Base-by-base conservation (phyloP, 805 yeast species). In the Wickerhamiella siamensis region DNA sequence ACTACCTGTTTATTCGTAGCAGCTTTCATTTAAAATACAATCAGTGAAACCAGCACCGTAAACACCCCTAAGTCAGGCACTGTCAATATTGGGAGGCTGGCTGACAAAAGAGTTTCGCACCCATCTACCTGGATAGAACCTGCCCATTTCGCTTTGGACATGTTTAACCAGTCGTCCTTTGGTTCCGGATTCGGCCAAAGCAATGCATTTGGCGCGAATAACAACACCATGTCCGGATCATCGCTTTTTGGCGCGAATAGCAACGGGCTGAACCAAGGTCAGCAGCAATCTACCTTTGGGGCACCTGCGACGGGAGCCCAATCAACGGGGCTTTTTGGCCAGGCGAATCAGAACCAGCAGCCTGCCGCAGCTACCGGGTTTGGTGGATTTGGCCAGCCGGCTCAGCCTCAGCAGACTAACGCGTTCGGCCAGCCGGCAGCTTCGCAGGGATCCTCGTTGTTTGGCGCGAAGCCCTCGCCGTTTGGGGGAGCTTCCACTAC, bases 391-490 rank as follows among this genome's bases (percentile, higher is more conserved):
- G 38, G 38, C 38, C 38, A 36, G 38, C 38, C 27, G 29, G 9
- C 18, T 14, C 21, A 24, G 38, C 21, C 37, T 10, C 19, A 24
- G 12, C 6, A 6, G 12, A 24, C 6, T 12, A 24, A 24, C 12
- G 29, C 22, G 21, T 36, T 36, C 17, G 38, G 38, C 31, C 38
- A 36, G 38, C 37, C 31, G 31, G 12, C 8, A 26, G 9, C 33
- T 31, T 6, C 8, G 18, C 33, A 31, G 33, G 20, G 6, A 8
- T 33, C 41, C 19, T 38, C 47, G 27, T 29, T 39, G 36, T 46
- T 45, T 33, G 49, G 49, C 2, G 44, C 48, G 4, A 48, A 45
- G 39, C 21, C 67, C 12, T 65, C 74, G 2, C 64, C 72, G 18
- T 71, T 71, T 45, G 69, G 70, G 9, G 44, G 52, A 15, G 42